phyloP scores from a whole-genome alignment of 345 rosid genomes.

The Garcia nutans region DNA sequence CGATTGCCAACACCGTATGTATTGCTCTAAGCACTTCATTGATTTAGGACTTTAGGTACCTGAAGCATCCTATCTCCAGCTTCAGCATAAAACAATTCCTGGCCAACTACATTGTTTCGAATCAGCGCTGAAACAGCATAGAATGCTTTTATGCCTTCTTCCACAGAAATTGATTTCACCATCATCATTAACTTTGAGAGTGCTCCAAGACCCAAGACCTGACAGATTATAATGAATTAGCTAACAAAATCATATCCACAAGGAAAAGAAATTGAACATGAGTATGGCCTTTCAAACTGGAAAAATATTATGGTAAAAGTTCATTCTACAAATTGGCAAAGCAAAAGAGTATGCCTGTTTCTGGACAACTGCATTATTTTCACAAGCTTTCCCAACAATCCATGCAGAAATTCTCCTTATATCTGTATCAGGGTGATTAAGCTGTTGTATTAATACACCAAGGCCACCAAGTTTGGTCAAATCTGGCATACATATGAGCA shows the following conservation, averaged over 20 bases:
- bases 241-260: neutral
- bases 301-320: neutral
- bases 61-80: conserved; percentile 81
- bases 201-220: conserved; percentile 81
- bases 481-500: conserved; percentile 45
- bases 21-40: neutral
- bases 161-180: conserved; percentile 59
- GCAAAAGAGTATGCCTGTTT: conserved; percentile 48
- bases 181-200: conserved; percentile 58
- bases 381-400: conserved; percentile 91
- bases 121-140: conserved; percentile 86
- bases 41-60: conserved; percentile 40
- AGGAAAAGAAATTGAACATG: neutral
- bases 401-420: conserved; percentile 83
- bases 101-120: conserved; percentile 66
- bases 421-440: conserved; percentile 63
- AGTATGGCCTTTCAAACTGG: neutral
- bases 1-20: neutral
- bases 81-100: conserved; percentile 69
- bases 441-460: conserved; percentile 48
- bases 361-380: conserved; percentile 82
- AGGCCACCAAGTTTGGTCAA: conserved; percentile 81
- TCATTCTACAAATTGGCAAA: neutral
- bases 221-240: conserved; percentile 19
- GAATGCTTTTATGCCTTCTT: conserved; percentile 88